A percentile compares a stretch with the other conserved stretches of the same genome.
Conservation (phyloP, 2,329 filamentous ascomycete species). For the Bipolaris cookei region DNA sequence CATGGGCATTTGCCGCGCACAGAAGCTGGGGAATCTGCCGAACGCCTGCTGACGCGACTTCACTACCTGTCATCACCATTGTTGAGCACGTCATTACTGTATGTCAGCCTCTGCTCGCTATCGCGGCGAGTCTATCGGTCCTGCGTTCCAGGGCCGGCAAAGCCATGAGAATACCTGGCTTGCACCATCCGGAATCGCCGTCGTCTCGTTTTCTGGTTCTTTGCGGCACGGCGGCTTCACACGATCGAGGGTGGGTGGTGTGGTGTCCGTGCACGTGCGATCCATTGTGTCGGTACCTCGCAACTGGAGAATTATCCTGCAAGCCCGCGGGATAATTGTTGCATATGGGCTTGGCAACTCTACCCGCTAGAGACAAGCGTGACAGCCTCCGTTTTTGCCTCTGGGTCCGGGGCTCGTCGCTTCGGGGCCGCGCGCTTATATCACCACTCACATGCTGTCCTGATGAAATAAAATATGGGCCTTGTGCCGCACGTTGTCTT, state of each 20-base stretch:
- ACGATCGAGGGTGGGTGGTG: not conserved
- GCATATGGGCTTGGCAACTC: not conserved
- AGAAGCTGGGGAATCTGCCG: not conserved
- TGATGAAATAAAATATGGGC: not conserved
- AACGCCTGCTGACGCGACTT: slow-evolving; percentile 3
- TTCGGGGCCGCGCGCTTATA: not conserved
- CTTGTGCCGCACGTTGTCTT: not conserved
- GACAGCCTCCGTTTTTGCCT: not conserved
- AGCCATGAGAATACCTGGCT: not conserved
- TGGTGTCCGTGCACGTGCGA: not conserved
- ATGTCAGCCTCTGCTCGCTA: not conserved
- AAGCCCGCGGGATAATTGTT: not conserved
- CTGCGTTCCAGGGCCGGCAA: not conserved
- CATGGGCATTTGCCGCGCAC: slow-evolving; percentile 1
- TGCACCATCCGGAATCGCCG: not conserved
- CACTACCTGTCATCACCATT: not conserved
- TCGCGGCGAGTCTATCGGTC: not conserved
- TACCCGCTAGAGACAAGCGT: not conserved
- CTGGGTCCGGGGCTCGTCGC: not conserved
- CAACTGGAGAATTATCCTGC: not conserved
- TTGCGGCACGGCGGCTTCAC: not conserved
- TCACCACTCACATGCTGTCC: not conserved
- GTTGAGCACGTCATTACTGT: not conserved
- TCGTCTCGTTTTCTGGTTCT: not conserved
- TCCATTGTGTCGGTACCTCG: not conserved